Evolutionary conservation across 208 protist species (phyloP), one percentile per base, ranked within the genome.

Genomic region (Trichomonas vaginalis): DNA sequence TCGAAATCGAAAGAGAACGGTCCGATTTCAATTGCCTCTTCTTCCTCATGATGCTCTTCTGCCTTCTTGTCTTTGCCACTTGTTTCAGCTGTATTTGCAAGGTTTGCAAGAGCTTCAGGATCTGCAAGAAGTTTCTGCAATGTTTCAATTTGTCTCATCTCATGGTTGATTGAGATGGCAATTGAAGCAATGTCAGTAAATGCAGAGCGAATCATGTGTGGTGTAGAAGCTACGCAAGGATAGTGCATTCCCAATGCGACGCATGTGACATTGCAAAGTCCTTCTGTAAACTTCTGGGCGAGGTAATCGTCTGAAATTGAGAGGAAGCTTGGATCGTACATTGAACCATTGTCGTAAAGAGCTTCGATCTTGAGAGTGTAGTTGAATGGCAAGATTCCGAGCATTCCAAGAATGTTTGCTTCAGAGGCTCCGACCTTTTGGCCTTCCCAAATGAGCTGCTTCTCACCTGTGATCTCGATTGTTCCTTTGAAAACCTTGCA

Each of bases 301-400:
- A 99, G 96, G 96, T 98, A 97, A 37, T 97, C 97, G 51, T 99
- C 98, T 96, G 97, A 98, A 96, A 99, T 97, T 95, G 98, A 97
- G 46, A 99, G 98, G 87, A 99, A 97, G 42, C 97, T 97, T 96
- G 98, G 97, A 79, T 97, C 96, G 98, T 99, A 99, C 87, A 99
- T 96, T 27, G 97, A 96, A 95, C 99, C 99, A 96, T 97, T 97
- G 96, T 99, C 99, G 98, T 98, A 99, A 95, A 99, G 97, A 37
- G 97, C 97, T 48, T 97, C 95, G 80, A 99, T 96, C 70, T 98
- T 97, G 0, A 99, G 97, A 97, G 98, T 98, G 97, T 99, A 99
- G 96, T 97, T 98, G 98, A 99, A 99, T 86, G 99, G 99, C 96
- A 98, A 98, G 96, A 99, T 99, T 97, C 98, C 98, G 21, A 99